A percentile compares a stretch with the other conserved stretches of the same genome.
phyloP scores from a whole-genome alignment of 805 yeast genomes.

The Millerago galiae region DNA sequence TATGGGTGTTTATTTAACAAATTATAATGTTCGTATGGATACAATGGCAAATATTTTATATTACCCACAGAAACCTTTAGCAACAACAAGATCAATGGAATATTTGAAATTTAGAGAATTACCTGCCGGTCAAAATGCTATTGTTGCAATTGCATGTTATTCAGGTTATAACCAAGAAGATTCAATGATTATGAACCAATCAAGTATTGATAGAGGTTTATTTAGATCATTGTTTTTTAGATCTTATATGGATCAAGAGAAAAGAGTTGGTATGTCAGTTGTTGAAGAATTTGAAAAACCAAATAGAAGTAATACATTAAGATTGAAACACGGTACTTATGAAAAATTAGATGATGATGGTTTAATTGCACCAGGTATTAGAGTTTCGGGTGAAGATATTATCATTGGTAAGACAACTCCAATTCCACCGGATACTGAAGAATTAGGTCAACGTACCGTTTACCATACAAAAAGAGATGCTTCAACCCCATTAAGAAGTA shows the following conservation, averaged over 20 bases:
- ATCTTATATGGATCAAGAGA: constrained; percentile 97
- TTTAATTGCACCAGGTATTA: constrained; percentile 93
- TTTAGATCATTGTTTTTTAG: constrained; percentile 94
- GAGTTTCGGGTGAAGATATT: constrained; percentile 98
- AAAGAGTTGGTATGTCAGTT: constrained; percentile 96
- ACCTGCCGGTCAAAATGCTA: constrained; percentile 98
- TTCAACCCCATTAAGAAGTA: constrained; percentile 91
- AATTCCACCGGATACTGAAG: constrained; percentile 98
- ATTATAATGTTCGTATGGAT: constrained; percentile 96
- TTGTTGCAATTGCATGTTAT: constrained; percentile 97
- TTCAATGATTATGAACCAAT: constrained; percentile 99
- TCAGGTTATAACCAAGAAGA: constrained; percentile 99
- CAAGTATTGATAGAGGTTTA: constrained; percentile 92
- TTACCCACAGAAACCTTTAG: constrained; percentile 97
- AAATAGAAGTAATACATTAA: constrained; percentile 84
- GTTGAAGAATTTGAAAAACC: constrained; percentile 98
- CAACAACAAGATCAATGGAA: constrained; percentile 98
- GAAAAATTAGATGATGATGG: constrained; percentile 99
- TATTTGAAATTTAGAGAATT: constrained; percentile 93
- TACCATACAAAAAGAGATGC: constrained; percentile 99
- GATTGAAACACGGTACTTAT: constrained; percentile 96
- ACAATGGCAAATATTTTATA: constrained; percentile 98
- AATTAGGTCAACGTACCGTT: constrained; percentile 96
- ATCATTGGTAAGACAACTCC: constrained; percentile 99
- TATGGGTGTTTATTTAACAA: constrained; percentile 97